These are phyloP conservation scores for Endoconidiophora polonica DNA, from an alignment of 2,329 filamentous ascomycete species.

Conservation along the genomic window DNA sequence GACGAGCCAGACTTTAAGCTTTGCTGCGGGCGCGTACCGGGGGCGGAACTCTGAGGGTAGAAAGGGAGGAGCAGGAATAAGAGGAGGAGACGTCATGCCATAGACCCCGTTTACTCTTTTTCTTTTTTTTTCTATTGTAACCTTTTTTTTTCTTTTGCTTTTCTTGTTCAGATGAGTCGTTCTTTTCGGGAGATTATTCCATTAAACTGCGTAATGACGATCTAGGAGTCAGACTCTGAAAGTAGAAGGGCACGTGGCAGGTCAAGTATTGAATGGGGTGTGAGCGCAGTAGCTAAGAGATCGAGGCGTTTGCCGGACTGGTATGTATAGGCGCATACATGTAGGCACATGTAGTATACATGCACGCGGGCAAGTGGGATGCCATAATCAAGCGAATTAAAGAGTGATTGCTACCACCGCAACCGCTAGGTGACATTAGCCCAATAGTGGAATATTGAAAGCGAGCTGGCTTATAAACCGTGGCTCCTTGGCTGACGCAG, in stretches of 20 bases:
- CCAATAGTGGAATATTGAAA: too few relatives aligned
- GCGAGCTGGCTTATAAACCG: too few relatives aligned
- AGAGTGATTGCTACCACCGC: too few relatives aligned
- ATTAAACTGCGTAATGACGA: not conserved
- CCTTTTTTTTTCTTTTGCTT: not conserved
- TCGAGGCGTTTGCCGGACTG: not conserved
- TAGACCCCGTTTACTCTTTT: not conserved
- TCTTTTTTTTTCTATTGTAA: not conserved
- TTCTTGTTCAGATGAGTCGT: not conserved
- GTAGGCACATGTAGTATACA: too few relatives aligned
- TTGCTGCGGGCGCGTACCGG: not conserved
- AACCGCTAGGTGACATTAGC: too few relatives aligned
- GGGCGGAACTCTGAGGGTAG: not conserved
- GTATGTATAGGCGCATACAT: too few relatives aligned
- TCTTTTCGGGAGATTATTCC: not conserved
- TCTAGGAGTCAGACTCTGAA: not conserved
- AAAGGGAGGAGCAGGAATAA: not conserved
- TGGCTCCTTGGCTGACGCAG: too few relatives aligned
- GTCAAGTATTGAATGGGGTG: not conserved
- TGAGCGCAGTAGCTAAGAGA: not conserved
- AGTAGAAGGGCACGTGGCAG: not conserved
- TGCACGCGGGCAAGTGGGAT: too few relatives aligned
- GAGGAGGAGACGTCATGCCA: not conserved
- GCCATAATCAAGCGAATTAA: too few relatives aligned
- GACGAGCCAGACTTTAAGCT: constrained; percentile 8